Conservation (phyloP, 2,329 filamentous ascomycete species). For the Pseudonectria foliicola region DNA sequence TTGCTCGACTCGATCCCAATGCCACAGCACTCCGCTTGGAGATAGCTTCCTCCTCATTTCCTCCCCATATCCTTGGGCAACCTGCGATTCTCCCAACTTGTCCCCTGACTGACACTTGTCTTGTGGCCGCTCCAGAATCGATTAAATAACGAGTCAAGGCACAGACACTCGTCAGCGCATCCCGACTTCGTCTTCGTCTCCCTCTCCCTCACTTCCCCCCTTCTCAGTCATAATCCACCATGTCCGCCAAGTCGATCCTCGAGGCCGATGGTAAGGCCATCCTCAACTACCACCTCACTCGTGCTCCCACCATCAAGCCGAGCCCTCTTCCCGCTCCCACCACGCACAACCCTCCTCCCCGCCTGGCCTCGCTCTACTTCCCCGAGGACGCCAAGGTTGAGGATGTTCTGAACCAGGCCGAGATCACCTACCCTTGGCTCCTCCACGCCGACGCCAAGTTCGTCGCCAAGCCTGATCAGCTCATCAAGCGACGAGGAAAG, state of each 20-base stretch:
- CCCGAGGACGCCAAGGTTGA: conserved; percentile 77
- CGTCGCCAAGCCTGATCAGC: conserved; percentile 97
- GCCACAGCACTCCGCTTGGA: no score
- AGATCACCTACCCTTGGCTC: conserved; percentile 95
- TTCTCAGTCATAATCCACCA: conserved; percentile 25
- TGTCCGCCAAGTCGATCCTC: conserved; percentile 80
- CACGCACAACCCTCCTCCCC: conserved; percentile 87
- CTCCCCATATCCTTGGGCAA: no score
- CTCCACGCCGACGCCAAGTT: conserved; percentile 78
- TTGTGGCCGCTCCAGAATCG: conserved; percentile 13
- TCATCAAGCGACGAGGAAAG: conserved; percentile 99
- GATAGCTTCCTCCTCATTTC: no score
- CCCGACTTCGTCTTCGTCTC: conserved; percentile 8
- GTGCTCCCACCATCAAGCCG: conserved; percentile 95
- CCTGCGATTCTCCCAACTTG: background rate
- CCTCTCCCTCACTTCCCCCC: conserved; percentile 14
- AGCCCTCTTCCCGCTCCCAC: conserved; percentile 77
- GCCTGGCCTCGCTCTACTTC: conserved; percentile 89
- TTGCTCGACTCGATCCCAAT: no score
- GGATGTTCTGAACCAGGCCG: conserved; percentile 86
- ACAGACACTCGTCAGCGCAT: conserved; percentile 20
- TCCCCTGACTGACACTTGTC: background rate
- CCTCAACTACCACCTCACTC: conserved; percentile 99
- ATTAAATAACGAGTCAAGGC: conserved; percentile 16
- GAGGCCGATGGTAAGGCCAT: conserved; percentile 99